Base-by-base conservation (phyloP, 1,139 yeast species). In the Lodderomyces orthopsilosis region DNA sequence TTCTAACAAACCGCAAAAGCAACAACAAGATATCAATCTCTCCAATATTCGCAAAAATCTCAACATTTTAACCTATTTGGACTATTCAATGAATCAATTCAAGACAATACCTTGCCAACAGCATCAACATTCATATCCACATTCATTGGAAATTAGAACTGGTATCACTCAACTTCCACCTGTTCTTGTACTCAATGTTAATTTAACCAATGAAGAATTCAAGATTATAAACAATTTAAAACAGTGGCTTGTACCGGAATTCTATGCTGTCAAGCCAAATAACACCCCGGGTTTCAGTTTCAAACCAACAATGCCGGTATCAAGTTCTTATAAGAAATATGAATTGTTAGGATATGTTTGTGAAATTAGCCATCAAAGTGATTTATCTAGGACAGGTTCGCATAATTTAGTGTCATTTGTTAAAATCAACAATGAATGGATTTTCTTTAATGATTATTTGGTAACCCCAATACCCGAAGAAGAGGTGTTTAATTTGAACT, bases 371-470 rank as follows among this genome's bases (percentile, higher is more conserved):
- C 85, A 81, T 37, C 78, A 77, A 28, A 69, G 77, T 2, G 79
- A 77, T 14, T 50, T 62, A 12, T 53, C 68, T 4, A 41, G 45
- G 35, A 68, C 68, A 37, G 79, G 79, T 2, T 74, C 71, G 39
- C 85, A 84, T 51, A 70, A 69, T 54, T 62, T 84, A 44, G 83
- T 86, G 0, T 74, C 89, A 0, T 79, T 75, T 50, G 71, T 80
- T 6, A 74, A 75, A 43, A 68, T 80, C n/a, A 67, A 62, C 13
- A 74, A 70, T 41, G 71, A 71, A 43, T 94, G 99, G 98, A 80
- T 75, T 53, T 63, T 94, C 55, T 90, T 94, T 61, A 94, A 94
- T 58, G 98, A 94, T 62, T 94, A 91, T 62, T 68, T 93, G 53
- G 98, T 90, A n/a, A 78, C 81, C 59, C 83, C 83, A 19, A 74